Percentiles rank a stretch among this genome's conserved stretches.
Evolutionary conservation across 371 early-diverging fungal species (phyloP).

Genomic region (Mortierella sp.): DNA sequence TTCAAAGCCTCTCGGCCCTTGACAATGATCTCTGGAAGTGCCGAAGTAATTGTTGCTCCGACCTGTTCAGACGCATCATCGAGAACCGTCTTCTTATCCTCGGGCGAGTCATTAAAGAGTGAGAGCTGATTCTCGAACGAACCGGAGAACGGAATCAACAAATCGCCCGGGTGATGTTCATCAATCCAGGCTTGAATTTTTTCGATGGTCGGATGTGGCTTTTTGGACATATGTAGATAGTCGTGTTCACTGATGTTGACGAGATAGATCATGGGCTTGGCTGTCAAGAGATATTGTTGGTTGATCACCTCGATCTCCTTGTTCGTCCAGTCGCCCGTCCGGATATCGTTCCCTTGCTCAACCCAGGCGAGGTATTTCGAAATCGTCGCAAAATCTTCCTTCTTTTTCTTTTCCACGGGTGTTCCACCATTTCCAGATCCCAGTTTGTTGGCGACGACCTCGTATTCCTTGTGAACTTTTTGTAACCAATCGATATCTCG

Average conservation of each 20-base stretch:
- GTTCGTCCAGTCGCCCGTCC: constrained; percentile 91
- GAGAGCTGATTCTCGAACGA: constrained; percentile 76
- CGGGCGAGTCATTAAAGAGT: constrained; percentile 56
- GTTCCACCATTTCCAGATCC: constrained; percentile 79
- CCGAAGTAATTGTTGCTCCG: constrained; percentile 60
- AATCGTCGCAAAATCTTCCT: constrained; percentile 86
- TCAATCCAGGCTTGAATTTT: constrained; percentile 95
- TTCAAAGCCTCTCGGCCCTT: constrained; percentile 92
- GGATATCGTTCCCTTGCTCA: constrained; percentile 82
- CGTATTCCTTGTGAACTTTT: constrained; percentile 65
- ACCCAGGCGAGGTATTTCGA: constrained; percentile 83
- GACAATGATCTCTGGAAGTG: constrained; percentile 91
- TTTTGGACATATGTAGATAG: constrained; percentile 70
- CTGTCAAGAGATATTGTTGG: constrained; percentile 91
- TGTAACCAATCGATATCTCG: constrained; percentile 94
- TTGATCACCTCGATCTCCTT: constrained; percentile 95
- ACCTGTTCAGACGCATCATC: constrained; percentile 66
- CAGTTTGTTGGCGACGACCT: constrained; percentile 64
- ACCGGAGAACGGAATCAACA: constrained; percentile 93
- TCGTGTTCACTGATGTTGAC: constrained; percentile 95
- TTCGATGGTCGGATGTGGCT: constrained; percentile 60
- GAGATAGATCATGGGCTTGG: constrained; percentile 98
- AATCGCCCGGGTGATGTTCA: constrained; percentile 85
- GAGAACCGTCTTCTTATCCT: constrained; percentile 72
- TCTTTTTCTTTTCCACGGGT: constrained; percentile 89